A percentile compares a stretch with the other conserved stretches of the same genome.
Evolutionary conservation across 768 basidiomycete genomes (phyloP).

Genomic region (Cystofilobasidium bisporidii): DNA sequence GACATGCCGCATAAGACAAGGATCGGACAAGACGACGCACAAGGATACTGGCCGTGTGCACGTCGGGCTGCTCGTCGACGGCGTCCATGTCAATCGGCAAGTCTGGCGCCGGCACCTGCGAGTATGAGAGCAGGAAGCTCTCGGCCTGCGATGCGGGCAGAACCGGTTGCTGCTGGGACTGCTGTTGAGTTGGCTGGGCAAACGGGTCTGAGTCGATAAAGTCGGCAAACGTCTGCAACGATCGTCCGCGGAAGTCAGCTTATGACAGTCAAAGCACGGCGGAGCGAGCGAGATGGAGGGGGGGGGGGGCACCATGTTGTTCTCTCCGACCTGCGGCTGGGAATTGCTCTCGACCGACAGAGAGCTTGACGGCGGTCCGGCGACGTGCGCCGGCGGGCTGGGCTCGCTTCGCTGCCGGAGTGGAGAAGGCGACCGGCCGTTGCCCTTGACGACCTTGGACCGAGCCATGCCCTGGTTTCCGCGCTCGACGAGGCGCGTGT

Average conservation of each 20-base stretch:
- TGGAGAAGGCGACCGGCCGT: not conserved
- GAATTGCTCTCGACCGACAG: not conserved
- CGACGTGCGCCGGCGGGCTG: not conserved
- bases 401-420: not conserved
- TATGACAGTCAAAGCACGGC: too few species aligned
- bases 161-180: not conserved
- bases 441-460: not conserved
- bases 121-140: not conserved
- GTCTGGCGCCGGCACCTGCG: not conserved
- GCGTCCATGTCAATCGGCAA: not conserved
- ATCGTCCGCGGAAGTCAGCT: not conserved
- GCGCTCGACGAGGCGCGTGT: conserved; percentile 14
- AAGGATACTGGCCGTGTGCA: not conserved
- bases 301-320: not conserved
- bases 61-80: not conserved
- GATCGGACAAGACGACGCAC: too few species aligned
- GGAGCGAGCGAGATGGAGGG: too few species aligned
- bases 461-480: conserved; percentile 5
- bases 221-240: not conserved
- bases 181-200: not conserved
- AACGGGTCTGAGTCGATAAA: not conserved
- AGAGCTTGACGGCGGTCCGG: not conserved
- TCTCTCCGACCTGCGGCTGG: not conserved
- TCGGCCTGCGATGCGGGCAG: not conserved
- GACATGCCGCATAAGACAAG: too few species aligned